Conservation (phyloP, 768 basidiomycete species). For the Trametes villosa region DNA sequence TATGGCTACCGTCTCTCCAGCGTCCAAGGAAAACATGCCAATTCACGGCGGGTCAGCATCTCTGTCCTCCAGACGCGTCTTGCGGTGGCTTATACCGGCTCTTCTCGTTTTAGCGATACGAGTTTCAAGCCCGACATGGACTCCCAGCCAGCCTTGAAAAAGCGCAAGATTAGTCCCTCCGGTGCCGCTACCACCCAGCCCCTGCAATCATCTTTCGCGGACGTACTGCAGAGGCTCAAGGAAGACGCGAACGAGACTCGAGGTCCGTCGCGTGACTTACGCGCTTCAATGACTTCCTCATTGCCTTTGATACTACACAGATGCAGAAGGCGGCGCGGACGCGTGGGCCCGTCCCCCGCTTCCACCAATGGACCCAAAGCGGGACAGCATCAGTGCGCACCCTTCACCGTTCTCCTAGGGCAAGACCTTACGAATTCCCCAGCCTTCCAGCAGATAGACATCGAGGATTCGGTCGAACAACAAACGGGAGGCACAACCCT, state of each 20-base stretch:
- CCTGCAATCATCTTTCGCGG: conserved; percentile 41
- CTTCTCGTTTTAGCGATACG: conserved; percentile 10
- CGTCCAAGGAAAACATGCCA: conserved; percentile 28
- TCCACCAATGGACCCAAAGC: conserved; percentile 56
- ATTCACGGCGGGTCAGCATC: conserved; percentile 18
- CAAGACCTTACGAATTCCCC: background rate
- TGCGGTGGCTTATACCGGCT: background rate
- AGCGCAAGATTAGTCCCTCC: conserved; percentile 35
- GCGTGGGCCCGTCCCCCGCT: conserved; percentile 71
- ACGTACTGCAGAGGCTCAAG: conserved; percentile 43
- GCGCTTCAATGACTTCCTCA: background rate
- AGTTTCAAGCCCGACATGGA: conserved; percentile 25
- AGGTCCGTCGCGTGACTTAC: conserved; percentile 13
- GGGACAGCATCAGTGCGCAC: conserved; percentile 67
- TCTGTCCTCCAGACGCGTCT: background rate
- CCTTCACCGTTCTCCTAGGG: background rate
- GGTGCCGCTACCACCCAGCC: conserved; percentile 27
- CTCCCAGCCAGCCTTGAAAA: conserved; percentile 37
- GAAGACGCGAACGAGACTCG: conserved; percentile 34
- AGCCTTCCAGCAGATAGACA: conserved; percentile 98
- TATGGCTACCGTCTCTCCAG: conserved; percentile 19
- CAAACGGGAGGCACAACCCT: conserved; percentile 47
- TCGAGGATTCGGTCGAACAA: conserved; percentile 66
- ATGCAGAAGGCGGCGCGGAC: conserved; percentile 78
- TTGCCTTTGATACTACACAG: too few species aligned